Evolutionary conservation across 2,329 filamentous ascomycete genomes (phyloP), one percentile per base, ranked within the genome.

Genomic region (Teratosphaeria epicoccoides): DNA sequence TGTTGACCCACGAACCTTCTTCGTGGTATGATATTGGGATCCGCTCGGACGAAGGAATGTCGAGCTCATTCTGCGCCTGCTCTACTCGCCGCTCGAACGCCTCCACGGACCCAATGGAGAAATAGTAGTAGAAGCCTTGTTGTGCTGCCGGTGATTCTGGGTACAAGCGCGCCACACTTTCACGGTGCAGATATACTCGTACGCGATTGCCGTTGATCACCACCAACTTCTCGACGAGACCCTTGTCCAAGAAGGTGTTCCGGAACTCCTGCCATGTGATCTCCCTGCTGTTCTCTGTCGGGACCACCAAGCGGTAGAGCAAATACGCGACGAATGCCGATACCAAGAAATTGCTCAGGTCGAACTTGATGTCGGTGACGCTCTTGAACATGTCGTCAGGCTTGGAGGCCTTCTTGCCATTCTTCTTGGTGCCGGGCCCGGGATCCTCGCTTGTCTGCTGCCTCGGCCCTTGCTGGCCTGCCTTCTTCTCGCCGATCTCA

Each of bases 241-340:
- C 93, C 76, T 95, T 96, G 71, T 96, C 89, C 55, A 98, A 76
- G 76, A 95, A 97, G 26, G 88, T 93, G 61, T 82, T 90, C 57
- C 87, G 79, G 72, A 98, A 88, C 72, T 98, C 93, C 71, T 98
- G 90, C 88, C 89, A 98, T 51, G 93, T 97, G 53, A 98, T 96
- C 66, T 98, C 91, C 63, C 82, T 76, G 51, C 73, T 76, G 56
- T 76, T 77, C 57, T 86, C 83, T 20, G 78, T 77, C 3, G 83
- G 83, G 53, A 88, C 77, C 52, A 91, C 72, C 57, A 79, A 75
- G 51, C 78, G 74, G 68, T 82, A 84, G 46, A 83, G 66, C 51
- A 85, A 73, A 64, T 82, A 86, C 10, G 80, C 72, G 28, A 83
- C 69, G 59, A 87, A 76, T 17, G 77, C 70, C 25, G 77, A 76